Evolutionary conservation across 768 basidiomycete species (phyloP), one percentile per base, ranked within the genome.

Genomic region (Termitomyces sp.): DNA sequence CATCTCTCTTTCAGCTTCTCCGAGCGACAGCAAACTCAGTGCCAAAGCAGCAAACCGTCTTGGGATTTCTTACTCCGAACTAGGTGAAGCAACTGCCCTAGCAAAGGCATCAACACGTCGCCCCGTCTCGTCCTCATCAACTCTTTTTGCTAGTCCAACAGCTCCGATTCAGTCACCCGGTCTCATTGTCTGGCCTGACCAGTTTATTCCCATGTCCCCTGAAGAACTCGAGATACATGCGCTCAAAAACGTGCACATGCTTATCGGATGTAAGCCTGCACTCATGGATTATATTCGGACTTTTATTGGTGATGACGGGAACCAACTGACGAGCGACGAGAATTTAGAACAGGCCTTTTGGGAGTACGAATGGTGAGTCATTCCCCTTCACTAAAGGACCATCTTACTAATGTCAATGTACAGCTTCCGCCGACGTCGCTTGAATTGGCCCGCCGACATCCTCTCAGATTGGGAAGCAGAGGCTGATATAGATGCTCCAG

Each of bases 141-240:
- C 66, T 22, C 60, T 61, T 12, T 57, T 63, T 39, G 43, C 59
- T 4, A 47, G 34, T 12, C 43, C 48, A 10, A 51, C 47, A 27
- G 55, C 63, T 12, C 64, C 72, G 0, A 65, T 76, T 46, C 87
- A 88, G 65, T 84, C 84, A 1, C 78, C 85, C 6, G 88, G 89
- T 1, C 69, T 90, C 7, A 65, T 90, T 24, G 69, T 88, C 34
- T 81, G 74, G 76, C 84, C 81, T 7, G 71, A 76, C 26, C 82
- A 79, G 6, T 87, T 86, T 67, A 73, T 89, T 46, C 79, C 85
- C 1, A 71, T 86, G 62, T 55, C 75, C 0, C 76, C 87, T 24
- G 65, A 68, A 3, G 87, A 88, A 65, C 73, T 90, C 34, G 88
- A 90, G 72, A 84, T 87, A 83, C 85, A 89, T 63, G 77, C 83